A percentile compares a stretch with the other conserved stretches of the same genome.
These are phyloP conservation scores for Giardia duodenalis DNA, from an alignment of 208 protist species.

Conservation along the genomic window DNA sequence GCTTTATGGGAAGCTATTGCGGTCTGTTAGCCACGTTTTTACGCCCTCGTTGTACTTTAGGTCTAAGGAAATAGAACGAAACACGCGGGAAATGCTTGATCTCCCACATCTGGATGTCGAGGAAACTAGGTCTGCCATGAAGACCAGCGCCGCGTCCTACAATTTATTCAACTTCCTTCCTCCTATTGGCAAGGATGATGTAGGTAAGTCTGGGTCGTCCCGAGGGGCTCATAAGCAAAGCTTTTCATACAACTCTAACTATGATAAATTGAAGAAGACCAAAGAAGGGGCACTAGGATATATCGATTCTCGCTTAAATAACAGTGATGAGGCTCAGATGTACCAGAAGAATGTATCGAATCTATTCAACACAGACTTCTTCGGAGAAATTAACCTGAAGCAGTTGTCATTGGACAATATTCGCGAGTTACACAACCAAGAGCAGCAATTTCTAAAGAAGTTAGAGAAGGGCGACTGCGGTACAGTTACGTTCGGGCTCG, in stretches of 20 bases:
- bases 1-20: not conserved
- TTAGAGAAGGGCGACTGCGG: not conserved
- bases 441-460: not conserved
- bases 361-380: not conserved
- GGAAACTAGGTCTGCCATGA: not conserved
- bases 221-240: no score
- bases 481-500: not conserved
- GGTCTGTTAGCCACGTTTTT: not conserved
- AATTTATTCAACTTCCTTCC: not conserved
- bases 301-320: not conserved
- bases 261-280: not conserved
- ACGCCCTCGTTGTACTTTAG: no score
- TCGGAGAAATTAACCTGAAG: not conserved
- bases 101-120: no score
- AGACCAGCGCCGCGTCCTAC: not conserved
- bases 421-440: not conserved
- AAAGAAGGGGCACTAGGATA: not conserved
- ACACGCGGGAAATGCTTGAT: no score
- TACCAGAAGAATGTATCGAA: not conserved
- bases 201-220: no score
- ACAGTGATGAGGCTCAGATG: not conserved
- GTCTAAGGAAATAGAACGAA: no score
- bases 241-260: not conserved
- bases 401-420: not conserved
- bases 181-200: no score